These are phyloP conservation scores for Panellus pusillus DNA, from an alignment of 768 basidiomycete genomes.

Conservation along the genomic window DNA sequence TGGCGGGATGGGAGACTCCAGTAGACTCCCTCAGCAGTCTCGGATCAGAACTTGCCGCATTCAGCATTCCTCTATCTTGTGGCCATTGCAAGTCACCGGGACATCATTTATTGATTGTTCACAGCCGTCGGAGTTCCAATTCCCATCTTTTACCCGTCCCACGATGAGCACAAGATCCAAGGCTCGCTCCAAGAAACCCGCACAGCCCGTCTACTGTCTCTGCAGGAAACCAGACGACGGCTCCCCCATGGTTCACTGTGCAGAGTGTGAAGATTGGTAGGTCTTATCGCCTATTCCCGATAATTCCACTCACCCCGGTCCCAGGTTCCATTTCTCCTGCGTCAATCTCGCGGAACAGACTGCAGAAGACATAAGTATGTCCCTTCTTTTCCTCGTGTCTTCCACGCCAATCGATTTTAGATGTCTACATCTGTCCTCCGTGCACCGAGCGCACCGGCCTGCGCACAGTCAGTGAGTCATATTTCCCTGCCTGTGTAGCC, in stretches of 20 bases:
- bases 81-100: too few species aligned
- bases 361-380: constrained; percentile 79
- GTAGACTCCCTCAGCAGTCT: too few species aligned
- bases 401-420: constrained; percentile 13
- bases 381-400: constrained; percentile 5
- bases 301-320: constrained; percentile 6
- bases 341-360: constrained; percentile 59
- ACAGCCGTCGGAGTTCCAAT: too few species aligned
- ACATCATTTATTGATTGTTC: too few species aligned
- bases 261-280: constrained; percentile 71
- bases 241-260: constrained; percentile 78
- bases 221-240: constrained; percentile 75
- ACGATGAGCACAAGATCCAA: too few species aligned
- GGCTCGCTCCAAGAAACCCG: constrained; percentile 9
- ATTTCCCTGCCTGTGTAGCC: constrained; percentile 25
- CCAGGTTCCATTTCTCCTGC: constrained; percentile 85
- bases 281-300: constrained; percentile 23
- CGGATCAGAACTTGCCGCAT: too few species aligned
- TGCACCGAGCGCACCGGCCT: constrained; percentile 64
- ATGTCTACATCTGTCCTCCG: constrained; percentile 41
- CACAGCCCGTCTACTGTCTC: constrained; percentile 46
- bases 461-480: constrained; percentile 77
- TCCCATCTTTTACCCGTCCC: too few species aligned
- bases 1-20: too few species aligned
- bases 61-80: too few species aligned